Base-by-base conservation (phyloP, 192 early-diverging fungal genomes). In the Linnemannia hyalina region DNA sequence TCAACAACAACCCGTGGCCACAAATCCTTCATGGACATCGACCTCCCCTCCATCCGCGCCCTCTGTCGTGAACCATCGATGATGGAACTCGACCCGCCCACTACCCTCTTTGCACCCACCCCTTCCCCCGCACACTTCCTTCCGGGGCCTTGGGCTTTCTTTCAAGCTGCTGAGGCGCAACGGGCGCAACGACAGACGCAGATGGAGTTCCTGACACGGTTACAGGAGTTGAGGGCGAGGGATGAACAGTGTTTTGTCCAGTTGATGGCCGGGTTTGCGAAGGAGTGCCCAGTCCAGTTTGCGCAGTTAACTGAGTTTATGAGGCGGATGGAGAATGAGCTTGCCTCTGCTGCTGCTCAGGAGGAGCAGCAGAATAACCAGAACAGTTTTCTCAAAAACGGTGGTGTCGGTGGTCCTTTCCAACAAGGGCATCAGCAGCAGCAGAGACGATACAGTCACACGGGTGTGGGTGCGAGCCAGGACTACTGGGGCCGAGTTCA, bases 221-320 rank as follows among this genome's bases (percentile, higher is more conserved):
- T 86, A 23, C 84, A 86, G 57, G 84, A 81, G 36, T 52, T 86
- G n/a, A 63, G 84, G 32, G 42, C 81, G 5, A 71, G 84, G 42
- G 84, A 86, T 49, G 79, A 86, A 42, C 79, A 77, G 29, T 46
- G 63, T 26, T 86, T 86, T 60, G 75, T 86, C 0, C 63, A 52
- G 8, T 32, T 86, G 26, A 86, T 86, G 84, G 71, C 55, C 8
- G 79, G 78, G 1, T 86, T 86, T 70, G 84, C 84, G 22, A 80
- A 44, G 44, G 84, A 86, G 52, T 86, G 79, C 18, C 84, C 84
- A 4, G 55, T 81, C n/a, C 84, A 86, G 71, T 86, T 86, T 77
- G 75, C 32, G 38, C 84, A 86, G 57, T 46, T 86, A 20, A 78
- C 76, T 9, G 84, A 71, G 6, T 78, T 86, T 52, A 86, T 86